These are phyloP conservation scores for Heterobasidion occidentale DNA, from an alignment of 1,284 basidiomycete species.

Conservation along the genomic window DNA sequence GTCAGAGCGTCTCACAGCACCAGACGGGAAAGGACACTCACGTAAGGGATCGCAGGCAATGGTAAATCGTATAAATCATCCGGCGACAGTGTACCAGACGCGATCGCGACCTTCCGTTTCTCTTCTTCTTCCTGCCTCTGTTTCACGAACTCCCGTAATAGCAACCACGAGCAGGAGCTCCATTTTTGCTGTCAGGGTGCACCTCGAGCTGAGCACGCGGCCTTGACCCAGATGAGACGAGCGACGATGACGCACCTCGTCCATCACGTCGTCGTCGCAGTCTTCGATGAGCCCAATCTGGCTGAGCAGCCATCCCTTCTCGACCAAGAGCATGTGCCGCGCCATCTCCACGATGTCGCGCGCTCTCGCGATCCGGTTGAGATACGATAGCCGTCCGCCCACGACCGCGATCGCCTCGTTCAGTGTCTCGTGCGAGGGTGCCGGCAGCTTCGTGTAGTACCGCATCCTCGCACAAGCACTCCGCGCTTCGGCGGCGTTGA, in stretches of 20 bases:
- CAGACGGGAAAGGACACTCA: slow-evolving; percentile 20
- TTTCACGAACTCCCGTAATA: slow-evolving; percentile 64
- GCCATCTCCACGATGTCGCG: slow-evolving; percentile 59
- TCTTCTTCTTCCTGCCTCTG: slow-evolving; percentile 42
- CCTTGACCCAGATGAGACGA: not conserved
- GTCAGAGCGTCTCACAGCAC: slow-evolving; percentile 6
- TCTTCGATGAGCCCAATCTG: slow-evolving; percentile 67
- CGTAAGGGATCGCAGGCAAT: slow-evolving; percentile 57
- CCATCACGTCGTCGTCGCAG: slow-evolving; percentile 84
- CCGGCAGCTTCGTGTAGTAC: slow-evolving; percentile 20
- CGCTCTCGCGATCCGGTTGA: slow-evolving; percentile 55
- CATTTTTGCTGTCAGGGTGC: slow-evolving; percentile 55
- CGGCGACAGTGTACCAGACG: slow-evolving; percentile 25
- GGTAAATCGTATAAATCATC: slow-evolving; percentile 35
- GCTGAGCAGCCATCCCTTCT: slow-evolving; percentile 73
- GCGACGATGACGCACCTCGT: slow-evolving; percentile 42
- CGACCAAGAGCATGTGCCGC: slow-evolving; percentile 52
- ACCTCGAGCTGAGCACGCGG: not conserved
- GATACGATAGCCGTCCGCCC: slow-evolving; percentile 73
- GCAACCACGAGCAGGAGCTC: slow-evolving; percentile 73
- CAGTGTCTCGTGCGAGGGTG: slow-evolving; percentile 29
- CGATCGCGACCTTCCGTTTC: slow-evolving; percentile 30
- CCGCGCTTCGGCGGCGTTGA: slow-evolving; percentile 54
- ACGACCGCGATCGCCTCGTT: slow-evolving; percentile 50
- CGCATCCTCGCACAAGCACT: slow-evolving; percentile 55